Evolutionary conservation across 495 filamentous ascomycete species (phyloP), one percentile per base, ranked within the genome.

Genomic region (Neurospora africana): DNA sequence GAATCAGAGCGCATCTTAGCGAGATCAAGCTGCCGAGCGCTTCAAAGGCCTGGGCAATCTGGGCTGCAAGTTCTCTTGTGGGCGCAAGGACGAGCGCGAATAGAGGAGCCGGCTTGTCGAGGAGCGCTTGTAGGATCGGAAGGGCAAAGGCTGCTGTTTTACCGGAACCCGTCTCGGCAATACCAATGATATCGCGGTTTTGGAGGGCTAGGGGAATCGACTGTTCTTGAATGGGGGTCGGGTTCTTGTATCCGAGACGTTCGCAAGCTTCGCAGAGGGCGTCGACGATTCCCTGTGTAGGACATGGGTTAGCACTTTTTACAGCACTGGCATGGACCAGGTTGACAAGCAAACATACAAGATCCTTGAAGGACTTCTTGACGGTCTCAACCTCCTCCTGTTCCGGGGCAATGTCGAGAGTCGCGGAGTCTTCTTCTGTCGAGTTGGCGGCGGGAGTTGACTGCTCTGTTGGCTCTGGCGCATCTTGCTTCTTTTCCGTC

Each of bases 161-260:
- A 79, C 95, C 95, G 78, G 88, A 91, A 75, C 95, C 95, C 1
- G 95, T 99, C 80, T 99, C 94, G 37, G 95, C 94, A 30, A 98
- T 86, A 40, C 93, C 95, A 74, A 99, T 97, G 36, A 98, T 83
- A 81, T 98, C 95, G 74, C 93, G 87, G 33, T 91, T 90, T 74
- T 90, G 82, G 11, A 98, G 85, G 44, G 95, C 94, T 19, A 93
- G 80, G 1, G 95, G 95, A 74, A 96, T 94, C 1, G 91, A 83
- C 78, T 93, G 82, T 19, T 79, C 69, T 80, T 96, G 93, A 70
- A 96, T 94, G 0, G 92, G 88, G 0, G 93, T 95, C 0, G 95
- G 93, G 10, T 86, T 80, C 76, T 92, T 96, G 85, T 91, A 99
- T 70, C 92, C 91, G 41, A 98, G 84, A 3, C 86, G 84, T 11